Evolutionary conservation across 768 basidiomycete genomes (phyloP), one percentile per base, ranked within the genome.

Genomic region (Macrolepiota fuliginosa): DNA sequence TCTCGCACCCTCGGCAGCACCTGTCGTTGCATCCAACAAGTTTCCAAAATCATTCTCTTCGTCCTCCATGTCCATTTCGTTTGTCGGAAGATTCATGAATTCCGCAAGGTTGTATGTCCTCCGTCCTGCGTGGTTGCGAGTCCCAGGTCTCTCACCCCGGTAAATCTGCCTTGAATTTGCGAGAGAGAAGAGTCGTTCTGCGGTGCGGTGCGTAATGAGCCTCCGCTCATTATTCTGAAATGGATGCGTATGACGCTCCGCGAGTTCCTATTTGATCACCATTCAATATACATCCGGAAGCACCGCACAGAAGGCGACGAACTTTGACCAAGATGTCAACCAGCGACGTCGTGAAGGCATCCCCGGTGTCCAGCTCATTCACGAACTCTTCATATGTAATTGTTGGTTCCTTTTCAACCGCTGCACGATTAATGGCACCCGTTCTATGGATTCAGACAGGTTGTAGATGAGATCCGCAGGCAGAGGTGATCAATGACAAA

Each of bases 291-390:
- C 15, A 49, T 27, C 35, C 45, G 22, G 12, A 22, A 5, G 54
- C 19, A 10, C 25, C 45, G 50, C 15, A 52, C 19, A 51, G 47
- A 37, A 11, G 25, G 25, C 32, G 27, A 69, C 83, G 71, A 68
- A 92, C 91, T 76, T 89, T 90, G 68, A 92, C 91, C 49, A 93
- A 79, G 52, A 90, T 82, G 62, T 92, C 91, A 61, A 92, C 75
- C 54, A 93, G 70, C 0, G 88, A 82, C 4, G 90, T 83, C 0
- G 91, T 92, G 72, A 93, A 92, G 0, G 89, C 86, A 70, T 93
- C 91, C 15, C 90, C 91, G 24, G 81, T 81, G 69, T 92, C 90
- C 53, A 93, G 76, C 29, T 91, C 89, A 65, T 87, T 83, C 19
- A 92, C 88, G 65, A 93, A 92, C 29, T 81, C 73, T 71, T 92